These are phyloP conservation scores for Kwoniella newhampshirensis DNA, from an alignment of 768 basidiomycete species.

Conservation along the genomic window DNA sequence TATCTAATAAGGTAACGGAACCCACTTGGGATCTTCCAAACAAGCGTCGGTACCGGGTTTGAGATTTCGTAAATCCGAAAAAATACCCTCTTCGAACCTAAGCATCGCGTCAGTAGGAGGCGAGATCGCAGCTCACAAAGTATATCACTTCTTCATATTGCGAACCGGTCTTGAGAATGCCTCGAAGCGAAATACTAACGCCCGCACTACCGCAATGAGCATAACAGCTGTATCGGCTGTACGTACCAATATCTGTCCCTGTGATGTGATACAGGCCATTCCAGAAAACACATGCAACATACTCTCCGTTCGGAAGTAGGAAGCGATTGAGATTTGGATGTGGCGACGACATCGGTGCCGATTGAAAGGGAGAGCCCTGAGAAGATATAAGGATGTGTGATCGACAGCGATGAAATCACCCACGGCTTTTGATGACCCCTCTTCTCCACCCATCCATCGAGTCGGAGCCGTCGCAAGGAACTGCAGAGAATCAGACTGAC, in stretches of 20 bases:
- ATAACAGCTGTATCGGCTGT: not conserved
- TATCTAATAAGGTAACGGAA: not conserved
- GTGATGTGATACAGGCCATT: constrained; percentile 88
- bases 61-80: constrained; percentile 86
- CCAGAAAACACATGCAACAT: constrained; percentile 90
- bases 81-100: constrained; percentile 78
- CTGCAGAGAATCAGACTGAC: constrained; percentile 15
- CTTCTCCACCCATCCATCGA: constrained; percentile 29
- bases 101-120: not conserved
- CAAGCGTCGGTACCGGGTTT: constrained; percentile 91
- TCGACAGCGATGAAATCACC: not conserved
- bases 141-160: constrained; percentile 87
- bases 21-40: constrained; percentile 86
- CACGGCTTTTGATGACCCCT: constrained; percentile 1
- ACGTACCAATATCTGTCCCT: constrained; percentile 77
- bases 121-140: not conserved
- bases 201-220: constrained; percentile 61
- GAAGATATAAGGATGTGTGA: no score
- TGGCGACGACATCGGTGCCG: constrained; percentile 5
- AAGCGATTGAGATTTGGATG: constrained; percentile 56
- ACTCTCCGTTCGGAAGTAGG: constrained; percentile 76
- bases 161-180: constrained; percentile 84
- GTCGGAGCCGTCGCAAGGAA: constrained; percentile 49
- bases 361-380: constrained; percentile 13
- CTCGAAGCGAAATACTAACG: constrained; percentile 90